phyloP scores from a whole-genome alignment of 108 stramenopile species.

The Conticribra guillardii region DNA sequence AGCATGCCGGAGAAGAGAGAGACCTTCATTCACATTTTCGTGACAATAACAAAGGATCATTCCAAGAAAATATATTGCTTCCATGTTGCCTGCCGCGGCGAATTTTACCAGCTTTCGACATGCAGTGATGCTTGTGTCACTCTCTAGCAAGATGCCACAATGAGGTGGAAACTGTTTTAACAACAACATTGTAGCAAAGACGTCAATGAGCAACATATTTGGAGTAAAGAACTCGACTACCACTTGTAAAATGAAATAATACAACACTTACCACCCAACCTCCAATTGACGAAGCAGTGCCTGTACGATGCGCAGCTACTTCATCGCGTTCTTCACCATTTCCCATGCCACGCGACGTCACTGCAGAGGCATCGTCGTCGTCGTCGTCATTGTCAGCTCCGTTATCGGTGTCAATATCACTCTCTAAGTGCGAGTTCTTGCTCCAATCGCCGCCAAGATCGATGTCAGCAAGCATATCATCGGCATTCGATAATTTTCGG shows the following conservation, averaged over 20 bases:
- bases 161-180: no score
- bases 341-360: not conserved
- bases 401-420: not conserved
- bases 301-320: no score
- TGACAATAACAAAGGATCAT: conserved; percentile 83
- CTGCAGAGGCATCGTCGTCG: not conserved
- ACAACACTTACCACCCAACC: no score
- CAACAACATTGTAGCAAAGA: no score
- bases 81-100: conserved; percentile 71
- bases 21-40: conserved; percentile 70
- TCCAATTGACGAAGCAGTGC: not conserved
- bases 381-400: conserved; percentile 1
- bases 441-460: conserved; percentile 62
- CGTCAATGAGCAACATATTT: no score
- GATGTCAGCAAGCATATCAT: conserved; percentile 61
- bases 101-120: conserved; percentile 41
- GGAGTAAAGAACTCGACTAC: no score
- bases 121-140: conserved; percentile 29
- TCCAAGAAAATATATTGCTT: conserved; percentile 85
- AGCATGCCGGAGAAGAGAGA: conserved; percentile 66
- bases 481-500: conserved; percentile 55
- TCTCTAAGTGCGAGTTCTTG: no score
- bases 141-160: conserved; percentile 28
- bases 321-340: no score
- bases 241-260: no score